Conservation (phyloP, 805 yeast genomes). For the Lipomyces yamanashiensis region DNA sequence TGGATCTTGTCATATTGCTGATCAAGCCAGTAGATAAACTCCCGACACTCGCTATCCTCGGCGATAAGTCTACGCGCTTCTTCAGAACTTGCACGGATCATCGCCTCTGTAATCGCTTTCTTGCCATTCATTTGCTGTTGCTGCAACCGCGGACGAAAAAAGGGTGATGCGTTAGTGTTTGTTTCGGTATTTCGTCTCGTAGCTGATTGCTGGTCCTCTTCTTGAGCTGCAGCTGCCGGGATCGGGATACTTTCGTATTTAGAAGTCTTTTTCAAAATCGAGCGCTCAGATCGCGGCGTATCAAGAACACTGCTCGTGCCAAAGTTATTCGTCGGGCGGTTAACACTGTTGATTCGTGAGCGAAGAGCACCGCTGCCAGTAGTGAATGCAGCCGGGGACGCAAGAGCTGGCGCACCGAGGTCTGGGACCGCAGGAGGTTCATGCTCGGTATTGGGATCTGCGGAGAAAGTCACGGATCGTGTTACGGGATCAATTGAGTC, state of each 20-base stretch:
- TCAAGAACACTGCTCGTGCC: background rate
- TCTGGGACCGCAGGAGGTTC: conserved; percentile 15
- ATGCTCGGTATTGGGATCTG: conserved; percentile 10
- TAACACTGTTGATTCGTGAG: background rate
- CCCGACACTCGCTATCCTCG: conserved; percentile 46
- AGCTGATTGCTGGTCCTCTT: background rate
- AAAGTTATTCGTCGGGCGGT: background rate
- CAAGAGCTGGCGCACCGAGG: conserved; percentile 30
- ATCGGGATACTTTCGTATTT: background rate
- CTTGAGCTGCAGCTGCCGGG: background rate
- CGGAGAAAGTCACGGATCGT: conserved; percentile 28
- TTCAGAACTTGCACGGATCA: conserved; percentile 12
- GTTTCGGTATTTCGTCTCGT: background rate
- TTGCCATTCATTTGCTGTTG: background rate
- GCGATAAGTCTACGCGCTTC: conserved; percentile 10
- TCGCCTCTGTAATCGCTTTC: conserved; percentile 2
- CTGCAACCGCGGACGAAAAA: conserved; percentile 3
- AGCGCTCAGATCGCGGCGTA: conserved; percentile 16
- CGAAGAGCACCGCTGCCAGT: background rate
- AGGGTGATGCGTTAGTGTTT: background rate
- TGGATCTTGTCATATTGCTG: conserved; percentile 77
- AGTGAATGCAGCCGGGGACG: background rate
- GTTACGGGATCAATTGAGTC: background rate
- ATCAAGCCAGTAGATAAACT: conserved; percentile 48
- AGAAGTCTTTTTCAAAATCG: conserved; percentile 19